Conservation (phyloP, 2,329 filamentous ascomycete genomes). For the Aspergillus sp. region DNA sequence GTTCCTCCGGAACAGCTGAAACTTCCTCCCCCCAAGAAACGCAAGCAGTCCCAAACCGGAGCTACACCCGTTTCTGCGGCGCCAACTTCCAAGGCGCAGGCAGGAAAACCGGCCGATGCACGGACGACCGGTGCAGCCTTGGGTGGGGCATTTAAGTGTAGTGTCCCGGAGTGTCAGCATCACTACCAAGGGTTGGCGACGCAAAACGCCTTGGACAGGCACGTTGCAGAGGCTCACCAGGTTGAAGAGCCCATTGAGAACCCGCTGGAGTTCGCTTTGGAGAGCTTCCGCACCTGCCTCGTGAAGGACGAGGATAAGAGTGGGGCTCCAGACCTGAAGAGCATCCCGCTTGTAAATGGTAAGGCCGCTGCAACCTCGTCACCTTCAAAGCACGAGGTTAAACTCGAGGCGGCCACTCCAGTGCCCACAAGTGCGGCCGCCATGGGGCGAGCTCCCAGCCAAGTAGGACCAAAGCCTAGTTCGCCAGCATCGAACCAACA, state of each 20-base stretch:
- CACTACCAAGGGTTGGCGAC: conserved; percentile 57
- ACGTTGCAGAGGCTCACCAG: conserved; percentile 56
- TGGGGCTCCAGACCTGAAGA: conserved; percentile 24
- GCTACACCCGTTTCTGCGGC: conserved; percentile 29
- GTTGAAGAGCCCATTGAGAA: conserved; percentile 53
- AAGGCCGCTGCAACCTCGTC: conserved; percentile 25
- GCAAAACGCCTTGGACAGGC: conserved; percentile 56
- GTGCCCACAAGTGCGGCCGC: conserved; percentile 31
- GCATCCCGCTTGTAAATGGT: conserved; percentile 13
- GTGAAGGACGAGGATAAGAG: conserved; percentile 48
- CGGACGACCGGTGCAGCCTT: conserved; percentile 40
- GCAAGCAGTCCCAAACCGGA: conserved; percentile 53
- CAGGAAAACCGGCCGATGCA: conserved; percentile 36
- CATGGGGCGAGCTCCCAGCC: conserved; percentile 37
- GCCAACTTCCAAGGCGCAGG: conserved; percentile 33
- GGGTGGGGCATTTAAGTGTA: conserved; percentile 55
- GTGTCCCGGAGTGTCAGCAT: conserved; percentile 54
- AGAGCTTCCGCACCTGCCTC: conserved; percentile 54
- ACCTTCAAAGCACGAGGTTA: conserved; percentile 31
- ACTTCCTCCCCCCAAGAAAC: conserved; percentile 59
- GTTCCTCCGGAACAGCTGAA: conserved; percentile 60
- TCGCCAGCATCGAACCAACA: conserved; percentile 39
- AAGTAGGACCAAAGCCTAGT: conserved; percentile 34
- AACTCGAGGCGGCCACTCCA: conserved; percentile 32
- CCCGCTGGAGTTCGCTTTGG: conserved; percentile 58